Percentiles rank a stretch among this genome's conserved stretches.
Conservation (phyloP, 768 basidiomycete genomes). For the Boletus subcaerulescens region DNA sequence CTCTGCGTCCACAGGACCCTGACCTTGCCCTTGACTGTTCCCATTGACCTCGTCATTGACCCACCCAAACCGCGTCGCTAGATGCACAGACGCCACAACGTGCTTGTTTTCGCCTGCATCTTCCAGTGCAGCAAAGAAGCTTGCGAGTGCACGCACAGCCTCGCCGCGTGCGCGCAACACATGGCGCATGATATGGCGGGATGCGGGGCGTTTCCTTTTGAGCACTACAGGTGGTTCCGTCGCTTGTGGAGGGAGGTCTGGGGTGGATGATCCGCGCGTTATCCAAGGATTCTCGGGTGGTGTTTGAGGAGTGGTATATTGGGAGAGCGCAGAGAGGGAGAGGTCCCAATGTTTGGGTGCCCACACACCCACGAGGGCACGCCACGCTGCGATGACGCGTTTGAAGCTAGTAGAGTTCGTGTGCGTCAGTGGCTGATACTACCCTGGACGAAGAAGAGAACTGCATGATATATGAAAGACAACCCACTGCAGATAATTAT, state of each 20-base stretch:
- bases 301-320: constrained; percentile 62
- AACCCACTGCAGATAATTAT: constrained; percentile 74
- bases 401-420: constrained; percentile 55
- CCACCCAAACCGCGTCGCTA: constrained; percentile 43
- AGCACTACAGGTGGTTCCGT: constrained; percentile 37
- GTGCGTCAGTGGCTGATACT: constrained; percentile 19
- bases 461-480: background rate
- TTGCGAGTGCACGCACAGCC: constrained; percentile 72
- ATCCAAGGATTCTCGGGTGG: constrained; percentile 76
- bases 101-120: constrained; percentile 42
- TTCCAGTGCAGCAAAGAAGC: constrained; percentile 67
- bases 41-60: constrained; percentile 30
- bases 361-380: constrained; percentile 95
- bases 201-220: constrained; percentile 54
- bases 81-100: constrained; percentile 48
- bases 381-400: constrained; percentile 90
- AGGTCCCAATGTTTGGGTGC: constrained; percentile 81
- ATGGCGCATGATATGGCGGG: constrained; percentile 83
- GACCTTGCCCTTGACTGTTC: constrained; percentile 19
- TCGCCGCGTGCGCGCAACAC: constrained; percentile 84
- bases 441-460: constrained; percentile 10
- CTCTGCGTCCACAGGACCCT: constrained; percentile 21
- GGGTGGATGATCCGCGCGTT: constrained; percentile 40
- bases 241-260: constrained; percentile 21
- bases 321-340: constrained; percentile 65